Evolutionary conservation across 192 early-diverging fungal genomes (phyloP).

Genomic region (Geranomyces michiganensis): DNA sequence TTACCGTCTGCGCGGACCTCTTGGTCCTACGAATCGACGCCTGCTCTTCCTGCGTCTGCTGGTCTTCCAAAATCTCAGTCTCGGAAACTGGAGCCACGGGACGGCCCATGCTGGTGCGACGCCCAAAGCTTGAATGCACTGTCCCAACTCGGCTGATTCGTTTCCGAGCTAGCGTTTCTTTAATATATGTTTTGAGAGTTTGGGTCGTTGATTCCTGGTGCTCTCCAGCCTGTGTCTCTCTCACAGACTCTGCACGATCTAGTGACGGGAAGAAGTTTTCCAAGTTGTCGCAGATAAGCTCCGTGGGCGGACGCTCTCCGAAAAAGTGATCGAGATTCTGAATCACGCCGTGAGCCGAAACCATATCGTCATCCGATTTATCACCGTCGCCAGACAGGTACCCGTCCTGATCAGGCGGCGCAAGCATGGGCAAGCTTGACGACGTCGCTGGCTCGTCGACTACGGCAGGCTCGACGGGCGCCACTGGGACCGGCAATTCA

Average conservation of each 20-base stretch:
- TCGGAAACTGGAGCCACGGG: background rate
- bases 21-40: background rate
- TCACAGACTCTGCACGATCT: constrained; percentile 1
- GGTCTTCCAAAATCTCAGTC: background rate
- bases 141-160: background rate
- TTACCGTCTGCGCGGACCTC: background rate
- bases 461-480: background rate
- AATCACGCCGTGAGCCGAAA: background rate
- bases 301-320: constrained; percentile 91
- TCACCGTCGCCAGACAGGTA: background rate
- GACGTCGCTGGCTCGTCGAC: background rate
- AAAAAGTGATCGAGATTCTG: constrained; percentile 78
- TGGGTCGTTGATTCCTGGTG: background rate
- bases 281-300: constrained; percentile 88
- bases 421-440: constrained; percentile 10
- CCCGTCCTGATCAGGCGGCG: constrained; percentile 22
- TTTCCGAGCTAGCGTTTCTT: constrained; percentile 26
- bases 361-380: background rate
- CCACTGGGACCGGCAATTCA: background rate
- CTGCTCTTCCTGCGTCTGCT: background rate
- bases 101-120: background rate
- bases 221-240: background rate
- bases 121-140: background rate
- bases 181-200: constrained; percentile 19
- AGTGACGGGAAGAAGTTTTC: constrained; percentile 76